phyloP scores from a whole-genome alignment of 2,329 filamentous ascomycete genomes.

The Xylaria multiplex region DNA sequence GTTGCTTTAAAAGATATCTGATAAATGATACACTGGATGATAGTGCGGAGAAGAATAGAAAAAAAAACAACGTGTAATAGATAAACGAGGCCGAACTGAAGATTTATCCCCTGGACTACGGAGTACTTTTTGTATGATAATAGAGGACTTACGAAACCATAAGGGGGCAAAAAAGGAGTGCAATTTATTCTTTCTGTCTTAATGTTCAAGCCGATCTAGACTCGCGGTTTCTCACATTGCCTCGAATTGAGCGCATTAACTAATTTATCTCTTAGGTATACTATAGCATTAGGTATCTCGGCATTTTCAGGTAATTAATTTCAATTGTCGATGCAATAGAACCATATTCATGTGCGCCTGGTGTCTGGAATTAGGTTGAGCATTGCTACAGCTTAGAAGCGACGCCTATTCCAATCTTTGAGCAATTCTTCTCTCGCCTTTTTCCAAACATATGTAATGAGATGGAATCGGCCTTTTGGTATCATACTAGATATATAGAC shows the following conservation, averaged over 20 bases:
- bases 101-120: not conserved
- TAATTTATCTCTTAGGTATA: not conserved
- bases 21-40: constrained; percentile 3
- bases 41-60: not conserved
- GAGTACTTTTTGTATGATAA: too few relatives aligned
- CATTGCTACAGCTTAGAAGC: too few relatives aligned
- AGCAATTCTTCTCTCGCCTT: too few relatives aligned
- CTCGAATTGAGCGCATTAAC: not conserved
- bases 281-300: not conserved
- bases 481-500: too few relatives aligned
- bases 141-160: too few relatives aligned
- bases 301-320: not conserved
- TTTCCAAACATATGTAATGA: too few relatives aligned
- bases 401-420: too few relatives aligned
- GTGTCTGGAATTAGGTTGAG: too few relatives aligned
- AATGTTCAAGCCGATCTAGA: not conserved
- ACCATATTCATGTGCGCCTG: too few relatives aligned
- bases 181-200: not conserved
- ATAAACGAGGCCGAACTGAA: not conserved
- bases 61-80: not conserved
- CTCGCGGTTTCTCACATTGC: not conserved
- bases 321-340: not conserved
- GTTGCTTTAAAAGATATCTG: constrained; percentile 3
- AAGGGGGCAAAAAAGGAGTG: not conserved
- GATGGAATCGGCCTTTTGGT: too few relatives aligned